Base-by-base conservation (phyloP, 169 alveolate genomes). In the Toxoplasma gondii region DNA sequence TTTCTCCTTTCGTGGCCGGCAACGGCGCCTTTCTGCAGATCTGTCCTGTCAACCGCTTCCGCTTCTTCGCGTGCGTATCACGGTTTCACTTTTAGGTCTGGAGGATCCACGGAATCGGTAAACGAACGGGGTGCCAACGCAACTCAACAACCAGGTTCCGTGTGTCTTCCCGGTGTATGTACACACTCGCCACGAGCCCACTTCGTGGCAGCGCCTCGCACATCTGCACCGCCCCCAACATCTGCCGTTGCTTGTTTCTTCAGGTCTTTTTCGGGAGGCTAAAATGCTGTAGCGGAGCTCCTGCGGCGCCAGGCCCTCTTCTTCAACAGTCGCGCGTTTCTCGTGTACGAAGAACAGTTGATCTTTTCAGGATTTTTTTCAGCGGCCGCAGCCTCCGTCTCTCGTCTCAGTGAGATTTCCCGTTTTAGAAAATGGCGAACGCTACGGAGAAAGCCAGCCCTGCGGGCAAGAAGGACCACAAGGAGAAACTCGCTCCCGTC, bases 401-500 rank as follows among this genome's bases (percentile, higher is more conserved):
- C 74, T 64, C 74, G 7, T 64, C 34, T 1, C 74, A 27, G 29
- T 1, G 22, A 64, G 58, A 49, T 12, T 49, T 4, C 4, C 58
- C 12, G 58, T 27, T 19, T 27, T 64, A 31, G 45, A 78, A 38
- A 36, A 82, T 82, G 90, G 90, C 90, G 90, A 82, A 38, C 90
- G 90, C 90, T 2, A 82, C 64, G 10, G 90, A 82, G 39, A 82
- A 43, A 31, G 90, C 64, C 69, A 43, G 54, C 41, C 44, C 86
- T 2, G 86, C 86, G 29, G 86, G 86, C 44, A 31, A 31, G 44
- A 82, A 82, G 36, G 95, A 92, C 36, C 44, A 43, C 82, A 84
- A 91, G 70, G 86, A 81, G 74, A 92, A 92, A 82, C 92, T 92
- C 81, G 95, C 88, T 86, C 95, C 95, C 41, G 95, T 92, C 88